Evolutionary conservation across 169 alveolate species (phyloP), one percentile per base, ranked within the genome.

Genomic region (Neospora caninum): DNA sequence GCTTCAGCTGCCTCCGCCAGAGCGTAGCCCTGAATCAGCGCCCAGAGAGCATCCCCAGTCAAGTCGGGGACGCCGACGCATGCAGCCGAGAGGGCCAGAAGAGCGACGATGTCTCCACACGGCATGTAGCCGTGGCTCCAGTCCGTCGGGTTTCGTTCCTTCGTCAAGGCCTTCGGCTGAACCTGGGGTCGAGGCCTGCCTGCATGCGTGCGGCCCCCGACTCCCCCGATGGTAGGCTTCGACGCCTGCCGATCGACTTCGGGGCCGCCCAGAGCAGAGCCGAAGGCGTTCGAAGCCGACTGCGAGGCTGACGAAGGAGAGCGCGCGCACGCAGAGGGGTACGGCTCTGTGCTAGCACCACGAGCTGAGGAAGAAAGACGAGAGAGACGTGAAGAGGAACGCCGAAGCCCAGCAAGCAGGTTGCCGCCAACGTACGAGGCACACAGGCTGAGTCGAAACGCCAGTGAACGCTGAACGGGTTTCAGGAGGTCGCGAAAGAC

Each of bases 21-120:
- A 49, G 4, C 58, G 13, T 49, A 6, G 31, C 49, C 86, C 42
- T 78, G 86, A n/a, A 78, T 43, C 10, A 78, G 45, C 39, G 42
- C 39, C 86, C 86, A 78, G 49, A 78, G 45, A 22, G n/a, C 86
- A 29, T 78, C 86, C 45, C 43, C 86, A 0, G 86, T 78, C 86
- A 38, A 20, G 29, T 16, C 39, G 1, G 86, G 86, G 42, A 78
- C 39, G 39, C 39, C 86, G 22, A 78, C 86, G 45, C 49, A n/a
- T 25, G 49, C 86, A 38, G 86, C 39, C 7, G 86, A n/a, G n/a
- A 78, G 86, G 1, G 86, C 86, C 1, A 38, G 39, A 2, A 78
- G 39, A 16, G 45, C 18, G n/a, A 38, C 86, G 49, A 78, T 10
- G 86, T 78, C 49, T 7, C 86, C 29, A n/a, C 29, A 20, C 45